phyloP scores from a whole-genome alignment of 1,284 basidiomycete genomes.

The Tilletia setariae region DNA sequence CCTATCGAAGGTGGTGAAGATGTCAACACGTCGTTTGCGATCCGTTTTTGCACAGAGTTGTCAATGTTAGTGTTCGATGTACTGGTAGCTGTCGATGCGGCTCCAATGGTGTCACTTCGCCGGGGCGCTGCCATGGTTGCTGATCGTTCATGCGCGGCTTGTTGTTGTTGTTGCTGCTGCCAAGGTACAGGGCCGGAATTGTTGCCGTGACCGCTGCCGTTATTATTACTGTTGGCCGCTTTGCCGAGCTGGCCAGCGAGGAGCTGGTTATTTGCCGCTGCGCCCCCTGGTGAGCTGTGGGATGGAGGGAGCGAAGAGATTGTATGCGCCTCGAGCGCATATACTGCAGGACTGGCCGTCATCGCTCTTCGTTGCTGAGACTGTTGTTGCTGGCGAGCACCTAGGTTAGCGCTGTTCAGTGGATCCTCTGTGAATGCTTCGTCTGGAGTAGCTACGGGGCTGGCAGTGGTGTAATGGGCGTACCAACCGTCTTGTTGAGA shows the following conservation, averaged over 20 bases:
- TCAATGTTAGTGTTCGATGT: too few species aligned
- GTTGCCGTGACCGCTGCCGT: too few species aligned
- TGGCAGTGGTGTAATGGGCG: slow-evolving; percentile 12
- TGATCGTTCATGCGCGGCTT: neutral
- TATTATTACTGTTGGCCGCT: neutral
- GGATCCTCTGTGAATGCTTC: slow-evolving; percentile 10
- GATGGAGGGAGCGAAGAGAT: neutral
- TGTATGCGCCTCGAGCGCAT: slow-evolving; percentile 11
- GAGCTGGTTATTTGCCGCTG: neutral
- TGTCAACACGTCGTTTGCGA: too few species aligned
- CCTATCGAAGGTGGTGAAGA: too few species aligned
- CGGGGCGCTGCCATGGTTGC: neutral
- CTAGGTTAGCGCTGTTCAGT: neutral
- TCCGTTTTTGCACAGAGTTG: too few species aligned
- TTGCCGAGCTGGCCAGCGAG: neutral
- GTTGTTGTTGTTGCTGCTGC: neutral
- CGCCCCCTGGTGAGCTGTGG: neutral
- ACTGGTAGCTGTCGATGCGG: neutral
- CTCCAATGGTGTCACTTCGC: neutral
- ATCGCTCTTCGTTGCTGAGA: slow-evolving; percentile 13
- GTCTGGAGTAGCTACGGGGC: slow-evolving; percentile 12
- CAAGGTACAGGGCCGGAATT: neutral
- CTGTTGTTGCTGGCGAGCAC: neutral
- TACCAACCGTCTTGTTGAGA: neutral
- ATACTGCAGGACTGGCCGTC: slow-evolving; percentile 14